Base-by-base conservation (phyloP, 257 asterid genomes). In the Paraleonurus japonicus region DNA sequence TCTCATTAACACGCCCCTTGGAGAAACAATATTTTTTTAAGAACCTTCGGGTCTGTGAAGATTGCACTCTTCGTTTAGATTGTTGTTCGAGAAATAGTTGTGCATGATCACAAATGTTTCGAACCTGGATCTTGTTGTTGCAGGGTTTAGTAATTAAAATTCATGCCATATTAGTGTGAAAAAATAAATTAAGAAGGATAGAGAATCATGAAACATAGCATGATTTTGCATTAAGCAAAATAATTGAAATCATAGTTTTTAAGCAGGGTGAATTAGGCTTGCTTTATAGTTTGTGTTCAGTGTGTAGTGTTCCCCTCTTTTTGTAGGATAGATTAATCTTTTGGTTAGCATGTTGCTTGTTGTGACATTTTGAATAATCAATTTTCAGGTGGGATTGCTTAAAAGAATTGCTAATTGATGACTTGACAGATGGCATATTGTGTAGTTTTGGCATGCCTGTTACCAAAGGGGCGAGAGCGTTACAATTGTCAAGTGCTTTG, bases 391-490 rank as follows among this genome's bases (percentile, higher is more conserved):
- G 98, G 98, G 97, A 90, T 67, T 90, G 97, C 87, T 82, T 92
- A 50, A 86, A 85, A 74, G 95, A 88, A 63, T 81, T 92, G 55
- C 58, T 90, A 75, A 82, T 85, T 62, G 97, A 87, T 51, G 96
- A 92, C 81, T 90, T 95, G 97, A 92, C 98, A 2, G 96, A 92
- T 80, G 90, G 81, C 57, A 80, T 92, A 50, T 71, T 90, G 33
- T 92, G 97, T 76, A 88, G 98, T 77, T 90, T 92, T 45, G 98
- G 97, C 19, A 92, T 92, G 97, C 98, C 98, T 27, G 81, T 90
- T 53, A 81, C 87, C 73, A 90, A 92, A 76, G 98, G 90, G 26
- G 86, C 90, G n/a, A 0, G 97, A 92, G 84, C 92, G 96, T 55
- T 92, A 92, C 81, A 90, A 92, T 68, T 90, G 98, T 73, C 98